Base-by-base conservation (phyloP, 2,329 filamentous ascomycete genomes). In the Samsoniella hepiali region DNA sequence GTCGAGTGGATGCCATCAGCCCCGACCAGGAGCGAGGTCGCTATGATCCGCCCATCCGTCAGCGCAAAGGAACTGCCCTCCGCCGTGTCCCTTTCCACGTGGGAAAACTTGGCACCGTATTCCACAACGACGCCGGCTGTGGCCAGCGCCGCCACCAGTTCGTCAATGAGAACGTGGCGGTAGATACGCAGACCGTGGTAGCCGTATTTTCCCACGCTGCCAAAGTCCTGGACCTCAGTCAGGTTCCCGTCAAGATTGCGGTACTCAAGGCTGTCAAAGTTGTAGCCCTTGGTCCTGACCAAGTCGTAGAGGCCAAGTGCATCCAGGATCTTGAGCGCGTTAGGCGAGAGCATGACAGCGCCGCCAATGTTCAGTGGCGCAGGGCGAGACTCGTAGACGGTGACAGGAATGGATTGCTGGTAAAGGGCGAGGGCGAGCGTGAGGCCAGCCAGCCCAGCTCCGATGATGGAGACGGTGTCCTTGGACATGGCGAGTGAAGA, bases 1-100 rank as follows among this genome's bases (percentile, higher is more conserved):
- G 73, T 75, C 0, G 84, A 86, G 68, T 87, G 82, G 57, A 88
- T 87, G 1, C 85, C 85, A 64, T 88, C 85, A 0, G 83, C 82
- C 0, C 84, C 85, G 17, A 87, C 74, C 0, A 88, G 77, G 13
- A 84, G 68, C 2, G 72, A 67, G 0, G 82, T 80, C 0, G 67
- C 70, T 1, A 67, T 73, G 0, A 69, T 73, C 0, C 74, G 74
- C 1, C 81, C 82, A 60, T 84, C 79, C 0, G 71, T 71, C 62
- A 86, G 83, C 13, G 75, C 75, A 66, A 81, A 82, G 1, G 72
- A 76, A 0, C 85, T 80, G 0, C 69, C 69, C 0, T 76, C 63
- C 0, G 75, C 72, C 0, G 72, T 73, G 61, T 84, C 80, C 0
- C 70, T 67, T 2, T 78, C 63, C 3, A 87, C 70, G 5, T 73